phyloP scores from a whole-genome alignment of 768 basidiomycete genomes.

The Crassisporium funariophilum region DNA sequence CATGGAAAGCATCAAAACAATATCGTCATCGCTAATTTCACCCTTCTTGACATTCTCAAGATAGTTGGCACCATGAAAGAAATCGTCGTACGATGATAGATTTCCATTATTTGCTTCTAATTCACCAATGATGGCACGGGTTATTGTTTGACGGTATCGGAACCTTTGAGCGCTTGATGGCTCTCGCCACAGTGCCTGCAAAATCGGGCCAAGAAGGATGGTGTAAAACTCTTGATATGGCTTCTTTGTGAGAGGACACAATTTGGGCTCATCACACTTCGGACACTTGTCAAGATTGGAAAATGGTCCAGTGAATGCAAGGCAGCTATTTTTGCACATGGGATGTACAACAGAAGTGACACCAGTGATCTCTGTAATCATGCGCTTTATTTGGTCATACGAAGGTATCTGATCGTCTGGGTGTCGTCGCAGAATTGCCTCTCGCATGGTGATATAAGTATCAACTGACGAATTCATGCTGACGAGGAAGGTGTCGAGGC shows the following conservation, averaged over 20 bases:
- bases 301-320: slow-evolving; percentile 39
- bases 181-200: slow-evolving; percentile 25
- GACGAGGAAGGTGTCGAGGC: slow-evolving; percentile 20
- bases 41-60: slow-evolving; percentile 20
- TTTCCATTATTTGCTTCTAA: slow-evolving; percentile 1
- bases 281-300: slow-evolving; percentile 7
- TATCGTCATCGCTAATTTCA: slow-evolving; percentile 32
- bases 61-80: too few relatives aligned
- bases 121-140: slow-evolving; percentile 3
- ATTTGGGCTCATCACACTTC: slow-evolving; percentile 10
- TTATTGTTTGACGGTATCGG: slow-evolving; percentile 7
- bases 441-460: slow-evolving; percentile 20
- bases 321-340: slow-evolving; percentile 44
- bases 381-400: slow-evolving; percentile 13
- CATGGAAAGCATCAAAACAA: slow-evolving; percentile 33
- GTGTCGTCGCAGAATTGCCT: slow-evolving; percentile 18
- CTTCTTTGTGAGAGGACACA: slow-evolving; percentile 13
- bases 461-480: slow-evolving; percentile 26
- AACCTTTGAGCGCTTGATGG: slow-evolving; percentile 7
- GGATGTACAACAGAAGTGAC: slow-evolving; percentile 29
- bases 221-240: slow-evolving; percentile 18
- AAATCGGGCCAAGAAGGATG: slow-evolving; percentile 19
- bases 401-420: slow-evolving; percentile 18
- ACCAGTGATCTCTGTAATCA: slow-evolving; percentile 27
- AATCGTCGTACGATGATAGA: slow-evolving; percentile 24